These are phyloP conservation scores for Bertia moriformis DNA, from an alignment of 2,329 filamentous ascomycete species.

Conservation along the genomic window DNA sequence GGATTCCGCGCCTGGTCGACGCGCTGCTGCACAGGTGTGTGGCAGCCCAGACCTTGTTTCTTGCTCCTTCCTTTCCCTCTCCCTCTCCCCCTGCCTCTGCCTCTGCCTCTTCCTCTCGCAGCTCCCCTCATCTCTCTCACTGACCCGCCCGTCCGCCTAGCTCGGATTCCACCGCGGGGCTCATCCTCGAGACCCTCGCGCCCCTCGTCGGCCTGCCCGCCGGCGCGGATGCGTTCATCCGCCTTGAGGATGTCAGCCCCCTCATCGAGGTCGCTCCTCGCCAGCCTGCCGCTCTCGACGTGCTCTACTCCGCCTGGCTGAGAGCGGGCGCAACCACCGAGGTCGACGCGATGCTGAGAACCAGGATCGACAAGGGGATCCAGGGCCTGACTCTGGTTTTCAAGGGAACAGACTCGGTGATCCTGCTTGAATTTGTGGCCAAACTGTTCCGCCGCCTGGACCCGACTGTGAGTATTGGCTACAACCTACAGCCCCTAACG, in stretches of 20 bases:
- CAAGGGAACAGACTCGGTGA: constrained; percentile 42
- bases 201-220: constrained; percentile 34
- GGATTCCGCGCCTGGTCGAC: constrained; percentile 36
- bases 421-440: constrained; percentile 40
- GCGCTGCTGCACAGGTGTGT: constrained; percentile 37
- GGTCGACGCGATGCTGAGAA: constrained; percentile 12
- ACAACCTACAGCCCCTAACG: too few species aligned
- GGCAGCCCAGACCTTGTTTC: constrained; percentile 3
- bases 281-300: constrained; percentile 35
- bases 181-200: constrained; percentile 41
- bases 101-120: constrained; percentile 1
- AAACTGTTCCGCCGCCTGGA: constrained; percentile 32
- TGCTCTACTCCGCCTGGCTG: constrained; percentile 41
- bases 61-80: constrained; percentile 1
- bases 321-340: constrained; percentile 20
- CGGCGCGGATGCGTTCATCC: constrained; percentile 32
- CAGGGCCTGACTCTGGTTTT: constrained; percentile 34
- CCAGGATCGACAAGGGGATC: constrained; percentile 30
- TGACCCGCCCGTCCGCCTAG: constrained; percentile 18
- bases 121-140: too few species aligned
- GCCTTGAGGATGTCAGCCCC: constrained; percentile 33
- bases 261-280: constrained; percentile 41
- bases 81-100: constrained; percentile 2
- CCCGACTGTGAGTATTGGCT: constrained; percentile 24
- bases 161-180: constrained; percentile 31